Evolutionary conservation across 495 filamentous ascomycete species (phyloP), one percentile per base, ranked within the genome.

Genomic region (Jackrogersella multiformis): DNA sequence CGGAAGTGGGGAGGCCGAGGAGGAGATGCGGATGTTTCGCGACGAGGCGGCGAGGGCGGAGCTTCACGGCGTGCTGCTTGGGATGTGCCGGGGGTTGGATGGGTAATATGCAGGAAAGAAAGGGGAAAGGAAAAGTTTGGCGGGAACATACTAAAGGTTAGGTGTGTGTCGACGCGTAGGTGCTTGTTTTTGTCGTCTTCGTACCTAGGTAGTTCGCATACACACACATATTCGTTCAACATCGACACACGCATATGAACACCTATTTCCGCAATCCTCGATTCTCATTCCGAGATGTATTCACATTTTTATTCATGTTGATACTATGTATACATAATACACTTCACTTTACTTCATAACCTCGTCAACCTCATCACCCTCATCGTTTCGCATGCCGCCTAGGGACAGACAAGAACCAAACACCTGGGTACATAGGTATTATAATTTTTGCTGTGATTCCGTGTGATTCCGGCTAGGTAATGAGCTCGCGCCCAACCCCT

Each of bases 11-110:
- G 34, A 57, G 36, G 36, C 72, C 5, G 38, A 21, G 48, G 60
- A 59, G 39, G 71, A 77, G 46, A n/a, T 82, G 41, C 56, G 56
- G 15, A 58, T 71, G 42, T 74, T 81, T 32, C 53, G 26, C 42
- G 73, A 62, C 5, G 64, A 72, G 26, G 77, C 68, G 1, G 41
- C 15, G 34, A 64, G 52, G 63, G 41, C 55, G 16, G 62, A 51
- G 57, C 16, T 79, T 20, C 75, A 79, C 49, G 78, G 77, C 26
- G 49, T 73, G 53, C 45, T 81, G 49, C 44, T 79, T 49, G 68
- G 59, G 56, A 76, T 80, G 75, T 64, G 69, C 21, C 52, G 35
- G 2, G 65, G 57, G 10, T 57, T 53, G 42, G 45, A 32, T 44
- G 15, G 12, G 2, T 32, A n/a, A n/a, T 6, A 1, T n/a, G 8